Evolutionary conservation across 805 yeast species (phyloP).

Genomic region (Nakazawaea populi): DNA sequence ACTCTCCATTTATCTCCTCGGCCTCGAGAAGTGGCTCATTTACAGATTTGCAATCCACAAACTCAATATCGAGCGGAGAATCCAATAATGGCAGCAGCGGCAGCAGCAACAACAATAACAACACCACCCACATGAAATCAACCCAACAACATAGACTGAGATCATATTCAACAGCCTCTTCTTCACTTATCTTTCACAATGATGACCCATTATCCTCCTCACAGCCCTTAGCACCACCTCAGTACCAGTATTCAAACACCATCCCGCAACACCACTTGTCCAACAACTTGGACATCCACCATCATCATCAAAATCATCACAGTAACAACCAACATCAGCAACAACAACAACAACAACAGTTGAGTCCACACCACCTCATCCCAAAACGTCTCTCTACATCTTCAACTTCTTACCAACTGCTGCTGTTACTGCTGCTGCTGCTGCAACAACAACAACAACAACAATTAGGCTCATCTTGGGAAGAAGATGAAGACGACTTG

Average conservation of each 20-base stretch:
- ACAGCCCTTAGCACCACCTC: background rate
- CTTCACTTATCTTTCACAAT: background rate
- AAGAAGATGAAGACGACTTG: conserved; percentile 67
- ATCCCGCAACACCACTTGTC: conserved; percentile 1
- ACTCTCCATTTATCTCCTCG: conserved; percentile 21
- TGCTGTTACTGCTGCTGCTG: background rate
- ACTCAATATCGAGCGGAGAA: background rate
- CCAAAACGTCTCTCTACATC: conserved; percentile 10
- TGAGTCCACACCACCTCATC: conserved; percentile 1
- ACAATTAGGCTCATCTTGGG: conserved; percentile 28
- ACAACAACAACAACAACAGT: background rate
- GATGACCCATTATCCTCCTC: conserved; percentile 2
- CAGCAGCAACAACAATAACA: background rate
- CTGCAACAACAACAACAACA: conserved; percentile 10
- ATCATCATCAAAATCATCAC: background rate
- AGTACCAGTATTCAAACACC: background rate
- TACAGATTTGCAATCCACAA: conserved; percentile 7
- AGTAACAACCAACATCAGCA: background rate
- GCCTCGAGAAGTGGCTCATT: conserved; percentile 16
- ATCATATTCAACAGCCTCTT: conserved; percentile 3
- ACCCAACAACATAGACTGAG: background rate
- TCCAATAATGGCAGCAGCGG: background rate
- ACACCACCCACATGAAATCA: background rate
- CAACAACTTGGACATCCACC: conserved; percentile 1
- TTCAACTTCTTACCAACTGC: conserved; percentile 4